Percentiles rank a stretch among this genome's conserved stretches.
These are phyloP conservation scores for Xylariomycetidae sp. DNA, from an alignment of 2,329 filamentous ascomycete genomes.

Conservation along the genomic window DNA sequence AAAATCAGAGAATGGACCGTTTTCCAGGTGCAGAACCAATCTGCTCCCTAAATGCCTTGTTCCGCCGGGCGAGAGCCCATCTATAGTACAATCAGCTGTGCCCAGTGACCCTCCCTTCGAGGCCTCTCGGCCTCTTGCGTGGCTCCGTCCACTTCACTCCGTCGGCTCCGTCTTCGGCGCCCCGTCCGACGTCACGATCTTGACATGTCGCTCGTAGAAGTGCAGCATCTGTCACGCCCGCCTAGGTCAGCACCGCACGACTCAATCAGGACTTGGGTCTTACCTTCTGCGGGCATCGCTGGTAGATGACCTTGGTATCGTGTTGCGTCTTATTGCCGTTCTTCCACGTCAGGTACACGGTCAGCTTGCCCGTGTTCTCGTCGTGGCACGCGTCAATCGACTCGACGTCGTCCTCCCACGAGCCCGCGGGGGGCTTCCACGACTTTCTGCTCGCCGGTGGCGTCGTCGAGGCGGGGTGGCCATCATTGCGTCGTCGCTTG, in stretches of 20 bases:
- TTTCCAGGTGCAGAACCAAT: no score
- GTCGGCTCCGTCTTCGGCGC: slow-evolving; percentile 14
- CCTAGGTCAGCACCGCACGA: no score
- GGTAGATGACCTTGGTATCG: slow-evolving; percentile 60
- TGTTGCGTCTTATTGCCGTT: slow-evolving; percentile 70
- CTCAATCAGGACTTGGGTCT: no score
- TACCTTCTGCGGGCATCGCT: slow-evolving; percentile 74
- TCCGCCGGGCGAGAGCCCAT: no score
- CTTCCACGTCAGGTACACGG: slow-evolving; percentile 69
- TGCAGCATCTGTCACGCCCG: slow-evolving; percentile 45
- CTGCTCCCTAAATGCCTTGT: no score
- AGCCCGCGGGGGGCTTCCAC: slow-evolving; percentile 65
- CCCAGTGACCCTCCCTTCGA: no score
- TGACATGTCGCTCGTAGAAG: slow-evolving; percentile 54
- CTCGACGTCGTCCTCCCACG: slow-evolving; percentile 70
- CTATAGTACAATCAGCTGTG: no score
- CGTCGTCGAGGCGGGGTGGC: slow-evolving; percentile 42
- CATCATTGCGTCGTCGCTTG: slow-evolving; percentile 44
- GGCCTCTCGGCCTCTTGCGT: no score
- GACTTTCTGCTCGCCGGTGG: slow-evolving; percentile 36
- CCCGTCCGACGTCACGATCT: slow-evolving; percentile 37
- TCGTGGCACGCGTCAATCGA: slow-evolving; percentile 69
- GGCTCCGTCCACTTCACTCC: no score
- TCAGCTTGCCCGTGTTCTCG: slow-evolving; percentile 49
- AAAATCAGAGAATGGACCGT: no score